Evolutionary conservation across 495 filamentous ascomycete species (phyloP).

Genomic region (Talaromyces nanjingensis): DNA sequence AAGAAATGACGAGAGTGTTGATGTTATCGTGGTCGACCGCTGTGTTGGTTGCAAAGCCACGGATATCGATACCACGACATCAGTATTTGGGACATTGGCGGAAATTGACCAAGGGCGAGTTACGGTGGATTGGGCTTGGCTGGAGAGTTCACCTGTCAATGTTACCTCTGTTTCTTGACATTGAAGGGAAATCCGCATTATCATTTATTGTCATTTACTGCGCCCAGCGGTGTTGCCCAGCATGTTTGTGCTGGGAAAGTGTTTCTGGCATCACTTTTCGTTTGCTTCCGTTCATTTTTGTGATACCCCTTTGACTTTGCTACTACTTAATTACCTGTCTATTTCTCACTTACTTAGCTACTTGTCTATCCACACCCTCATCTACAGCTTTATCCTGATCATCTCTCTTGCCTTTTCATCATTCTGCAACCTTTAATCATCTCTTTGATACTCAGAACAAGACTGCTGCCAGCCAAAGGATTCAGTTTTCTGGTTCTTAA

Average conservation of each 20-base stretch:
- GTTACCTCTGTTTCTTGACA: background rate
- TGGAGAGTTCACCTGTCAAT: conserved; percentile 27
- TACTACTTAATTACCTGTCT: background rate
- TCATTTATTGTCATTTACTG: background rate
- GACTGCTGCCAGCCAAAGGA: background rate
- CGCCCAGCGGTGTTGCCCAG: background rate
- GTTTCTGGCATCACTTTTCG: background rate
- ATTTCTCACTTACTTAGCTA: background rate
- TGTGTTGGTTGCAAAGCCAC: conserved; percentile 57
- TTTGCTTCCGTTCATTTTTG: background rate
- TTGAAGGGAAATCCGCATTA: background rate
- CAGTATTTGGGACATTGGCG: conserved; percentile 55
- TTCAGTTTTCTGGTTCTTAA: background rate
- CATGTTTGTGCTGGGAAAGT: background rate
- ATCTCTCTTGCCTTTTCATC: no score
- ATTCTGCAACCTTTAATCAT: background rate
- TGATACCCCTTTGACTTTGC: background rate
- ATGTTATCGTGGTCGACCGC: conserved; percentile 68
- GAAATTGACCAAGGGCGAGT: conserved; percentile 51
- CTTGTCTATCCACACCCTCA: background rate
- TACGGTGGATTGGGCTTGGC: conserved; percentile 60
- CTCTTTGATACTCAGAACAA: background rate
- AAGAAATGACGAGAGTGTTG: conserved; percentile 47
- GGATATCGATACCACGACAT: conserved; percentile 61
- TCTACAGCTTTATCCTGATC: background rate